Evolutionary conservation across 2,329 filamentous ascomycete genomes (phyloP), one percentile per base, ranked within the genome.

Genomic region (Aureobasidium sp.): DNA sequence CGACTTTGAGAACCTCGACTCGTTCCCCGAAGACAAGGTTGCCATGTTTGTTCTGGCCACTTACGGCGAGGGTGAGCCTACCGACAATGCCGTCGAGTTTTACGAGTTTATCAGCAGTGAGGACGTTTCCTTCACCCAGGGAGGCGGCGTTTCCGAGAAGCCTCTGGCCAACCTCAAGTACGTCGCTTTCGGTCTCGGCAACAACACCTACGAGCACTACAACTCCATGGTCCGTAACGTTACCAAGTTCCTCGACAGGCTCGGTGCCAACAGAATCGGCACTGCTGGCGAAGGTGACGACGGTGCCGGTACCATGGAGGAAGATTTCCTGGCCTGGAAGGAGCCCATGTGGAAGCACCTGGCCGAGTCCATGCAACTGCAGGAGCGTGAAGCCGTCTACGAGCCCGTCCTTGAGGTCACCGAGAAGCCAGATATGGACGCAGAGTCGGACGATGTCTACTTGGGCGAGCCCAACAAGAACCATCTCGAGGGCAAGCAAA

Each of bases 261-360:
- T 96, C 22, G 94, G 94, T 64, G 94, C 89, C 14, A 82, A 86
- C 71, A 84, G 91, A 68, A 90, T 99, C 68, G 92, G 94, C 49
- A 81, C 87, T 63, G 91, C 92, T 62, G 94, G 95, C 69, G 93
- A 97, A 79, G 94, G 94, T 71, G 94, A 99, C 70, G 94, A 99
- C 74, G 94, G 95, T 66, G 92, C 94, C 67, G 94, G 95, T 65
- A 99, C 94, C 62, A 99, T 99, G 95, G 94, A 99, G 78, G 95
- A 99, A 78, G 95, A 99, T 72, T 99, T 97, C 76, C 79, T 99
- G 70, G 90, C 93, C 67, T 99, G 94, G 94, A 99, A 99, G 79
- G 94, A 99, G 71, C 92, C 92, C 65, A 99, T 99, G 94, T 99
- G 95, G 94, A 80, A 84, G 70, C 89, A 89, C 64, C 81, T 99